A percentile compares a stretch with the other conserved stretches of the same genome.
Conservation (phyloP, 148 eudicot species). For the Heliosperma pusillum region DNA sequence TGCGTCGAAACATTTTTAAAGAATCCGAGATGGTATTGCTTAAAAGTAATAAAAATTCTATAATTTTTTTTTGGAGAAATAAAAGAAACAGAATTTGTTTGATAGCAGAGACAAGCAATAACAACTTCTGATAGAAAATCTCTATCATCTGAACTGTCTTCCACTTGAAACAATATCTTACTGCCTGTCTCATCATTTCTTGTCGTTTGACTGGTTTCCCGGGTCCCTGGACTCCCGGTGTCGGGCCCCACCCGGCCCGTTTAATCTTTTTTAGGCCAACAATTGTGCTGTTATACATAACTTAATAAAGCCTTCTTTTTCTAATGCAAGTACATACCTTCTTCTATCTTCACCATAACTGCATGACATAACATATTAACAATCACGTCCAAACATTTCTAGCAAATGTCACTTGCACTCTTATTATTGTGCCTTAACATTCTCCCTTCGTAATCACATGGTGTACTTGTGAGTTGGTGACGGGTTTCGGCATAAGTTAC, state of each 20-base stretch:
- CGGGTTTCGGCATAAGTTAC: no score
- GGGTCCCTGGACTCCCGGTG: slow-evolving; percentile 11
- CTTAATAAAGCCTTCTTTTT: background rate
- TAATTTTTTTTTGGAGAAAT: no score
- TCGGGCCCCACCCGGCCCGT: background rate
- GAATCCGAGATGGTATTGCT: no score
- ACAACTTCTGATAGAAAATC: slow-evolving; percentile 22
- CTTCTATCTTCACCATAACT: background rate
- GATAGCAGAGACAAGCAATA: slow-evolving; percentile 25
- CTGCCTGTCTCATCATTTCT: slow-evolving; percentile 21
- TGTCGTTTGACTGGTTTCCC: slow-evolving; percentile 12
- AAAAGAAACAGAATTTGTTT: slow-evolving; percentile 23
- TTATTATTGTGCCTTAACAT: background rate
- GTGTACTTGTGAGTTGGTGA: background rate
- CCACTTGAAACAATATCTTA: slow-evolving; percentile 27
- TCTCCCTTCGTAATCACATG: background rate
- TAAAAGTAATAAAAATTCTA: no score
- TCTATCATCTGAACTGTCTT: slow-evolving; percentile 26
- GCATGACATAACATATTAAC: background rate
- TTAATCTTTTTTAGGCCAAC: background rate
- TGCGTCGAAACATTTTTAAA: no score
- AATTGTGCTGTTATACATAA: background rate
- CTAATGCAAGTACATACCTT: background rate
- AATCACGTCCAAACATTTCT: background rate
- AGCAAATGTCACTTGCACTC: background rate